Base-by-base conservation (phyloP, 306 rosid species). In the Cotoneaster glaucophyllus region DNA sequence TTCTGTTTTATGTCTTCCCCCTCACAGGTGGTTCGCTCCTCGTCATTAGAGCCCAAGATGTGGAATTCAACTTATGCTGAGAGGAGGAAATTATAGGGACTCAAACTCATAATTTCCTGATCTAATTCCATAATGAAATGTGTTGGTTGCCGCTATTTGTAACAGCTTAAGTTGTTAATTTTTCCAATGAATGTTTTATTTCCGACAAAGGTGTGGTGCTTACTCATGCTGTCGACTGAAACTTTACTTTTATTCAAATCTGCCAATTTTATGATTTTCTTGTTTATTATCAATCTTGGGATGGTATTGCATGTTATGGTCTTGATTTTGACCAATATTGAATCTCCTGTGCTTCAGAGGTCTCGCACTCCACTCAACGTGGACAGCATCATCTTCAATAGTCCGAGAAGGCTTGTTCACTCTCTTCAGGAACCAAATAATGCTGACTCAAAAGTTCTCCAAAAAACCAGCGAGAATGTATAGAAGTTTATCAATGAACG, bases 291-390 rank as follows among this genome's bases (percentile, higher is more conserved):
- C 14, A 10, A 26, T 61, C n/a, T 61, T 61, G 66, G 34, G 21
- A 61, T 62, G 78, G 78, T 17, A 48, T 48, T 48, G 53, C 53
- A 48, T 48, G 17, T 48, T 48, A 61, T 67, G 78, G 78, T 17
- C 43, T 52, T 67, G 69, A 63, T 71, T 71, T 59, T 71, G 63
- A 41, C 63, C 19, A 53, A 59, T 75, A 10, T 22, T 59, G 70
- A 53, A 64, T 65, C 52, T 77, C 73, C 67, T 63, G 70, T 74
- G 78, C 37, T 69, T 62, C 93, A 95, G 97, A 86, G 93, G 77
- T 83, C 92, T 5, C 74, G 75, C 61, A 19, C 72, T 7, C 79
- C 37, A 17, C 82, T 86, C 14, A 85, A 79, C 8, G 82, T 81
- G 45, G 94, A 92, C 73, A 76, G 11, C 74, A 56, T 80, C 67